phyloP scores from a whole-genome alignment of 2,329 filamentous ascomycete genomes.

The Claviceps sp. region DNA sequence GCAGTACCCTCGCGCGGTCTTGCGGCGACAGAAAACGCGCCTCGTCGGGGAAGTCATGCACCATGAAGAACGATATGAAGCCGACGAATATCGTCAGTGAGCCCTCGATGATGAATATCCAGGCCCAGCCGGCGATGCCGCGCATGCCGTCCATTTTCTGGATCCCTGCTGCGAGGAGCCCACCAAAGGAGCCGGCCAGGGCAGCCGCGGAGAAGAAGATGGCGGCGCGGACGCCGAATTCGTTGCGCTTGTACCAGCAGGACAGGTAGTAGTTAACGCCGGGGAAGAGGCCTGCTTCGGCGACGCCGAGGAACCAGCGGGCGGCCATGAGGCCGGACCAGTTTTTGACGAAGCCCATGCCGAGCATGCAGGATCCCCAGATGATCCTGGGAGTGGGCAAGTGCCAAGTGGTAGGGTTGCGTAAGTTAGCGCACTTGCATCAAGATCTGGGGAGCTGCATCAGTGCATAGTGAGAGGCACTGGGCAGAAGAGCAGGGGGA shows the following conservation, averaged over 20 bases:
- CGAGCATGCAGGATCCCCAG: constrained; percentile 57
- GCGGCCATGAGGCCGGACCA: constrained; percentile 53
- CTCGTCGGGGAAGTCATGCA: constrained; percentile 70
- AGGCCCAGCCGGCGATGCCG: constrained; percentile 43
- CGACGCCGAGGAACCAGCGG: constrained; percentile 58
- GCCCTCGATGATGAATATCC: constrained; percentile 60
- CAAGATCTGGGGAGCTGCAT: no score
- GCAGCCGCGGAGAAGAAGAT: constrained; percentile 78
- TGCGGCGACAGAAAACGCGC: constrained; percentile 57
- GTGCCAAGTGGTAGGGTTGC: no score
- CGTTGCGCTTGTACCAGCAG: constrained; percentile 70
- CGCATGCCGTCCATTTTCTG: constrained; percentile 53
- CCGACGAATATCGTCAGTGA: constrained; percentile 57
- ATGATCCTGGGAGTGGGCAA: constrained; percentile 27
- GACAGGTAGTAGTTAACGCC: constrained; percentile 70
- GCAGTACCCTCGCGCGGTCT: constrained; percentile 60
- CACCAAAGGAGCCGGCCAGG: constrained; percentile 65
- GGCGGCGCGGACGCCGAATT: constrained; percentile 68
- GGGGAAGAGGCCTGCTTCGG: constrained; percentile 64
- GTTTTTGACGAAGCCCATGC: constrained; percentile 53
- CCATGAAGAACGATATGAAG: constrained; percentile 58
- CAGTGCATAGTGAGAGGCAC: no score
- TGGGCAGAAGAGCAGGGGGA: no score
- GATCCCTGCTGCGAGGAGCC: constrained; percentile 59
- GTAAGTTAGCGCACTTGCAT: no score